Percentiles rank a stretch among this genome's conserved stretches.
These are phyloP conservation scores for Scenedesmus sp. DNA, from an alignment of 163 green algal genomes.

Conservation along the genomic window DNA sequence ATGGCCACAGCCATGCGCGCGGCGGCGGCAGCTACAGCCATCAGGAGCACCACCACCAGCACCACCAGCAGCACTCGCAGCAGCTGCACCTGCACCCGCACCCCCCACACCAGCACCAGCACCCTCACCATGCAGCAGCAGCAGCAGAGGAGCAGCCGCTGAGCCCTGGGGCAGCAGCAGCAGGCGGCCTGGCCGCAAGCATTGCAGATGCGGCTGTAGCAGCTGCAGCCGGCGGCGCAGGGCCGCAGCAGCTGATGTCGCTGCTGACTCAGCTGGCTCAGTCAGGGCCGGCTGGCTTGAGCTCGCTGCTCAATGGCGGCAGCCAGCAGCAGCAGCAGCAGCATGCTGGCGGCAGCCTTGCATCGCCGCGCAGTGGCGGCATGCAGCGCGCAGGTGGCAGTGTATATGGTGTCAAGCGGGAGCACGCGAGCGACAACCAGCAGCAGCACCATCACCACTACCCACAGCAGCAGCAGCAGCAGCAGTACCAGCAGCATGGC, in stretches of 20 bases:
- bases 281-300: neutral
- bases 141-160: neutral
- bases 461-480: neutral
- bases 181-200: neutral
- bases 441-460: neutral
- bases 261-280: neutral
- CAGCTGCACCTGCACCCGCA: neutral
- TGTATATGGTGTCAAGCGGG: neutral
- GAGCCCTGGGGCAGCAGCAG: neutral
- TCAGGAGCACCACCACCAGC: neutral
- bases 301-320: neutral
- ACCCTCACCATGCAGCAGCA: neutral
- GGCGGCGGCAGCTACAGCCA: neutral
- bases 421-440: neutral
- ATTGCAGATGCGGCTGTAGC: neutral
- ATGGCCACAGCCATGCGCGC: neutral
- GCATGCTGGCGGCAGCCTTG: neutral
- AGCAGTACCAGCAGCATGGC: neutral
- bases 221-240: slow-evolving; percentile 1
- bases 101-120: neutral
- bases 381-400: neutral
- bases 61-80: neutral
- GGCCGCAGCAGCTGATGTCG: neutral
- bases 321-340: slow-evolving; percentile 14
- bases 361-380: neutral